A percentile compares a stretch with the other conserved stretches of the same genome.
Evolutionary conservation across 345 rosid genomes (phyloP).

Genomic region (Linum trigynum): DNA sequence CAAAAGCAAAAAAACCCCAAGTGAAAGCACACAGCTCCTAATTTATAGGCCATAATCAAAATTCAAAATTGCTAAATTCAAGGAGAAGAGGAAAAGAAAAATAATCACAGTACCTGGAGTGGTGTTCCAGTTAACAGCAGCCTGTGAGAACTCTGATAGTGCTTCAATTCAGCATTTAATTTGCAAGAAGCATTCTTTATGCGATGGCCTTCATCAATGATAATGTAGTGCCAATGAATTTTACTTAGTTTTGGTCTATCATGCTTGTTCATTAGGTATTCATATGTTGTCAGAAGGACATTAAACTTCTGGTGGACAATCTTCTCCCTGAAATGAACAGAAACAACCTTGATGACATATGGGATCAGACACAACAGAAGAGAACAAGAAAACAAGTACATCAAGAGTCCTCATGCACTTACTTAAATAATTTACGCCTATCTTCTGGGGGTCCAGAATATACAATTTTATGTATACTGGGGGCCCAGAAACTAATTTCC

Average conservation of each 20-base stretch:
- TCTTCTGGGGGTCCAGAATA: constrained; percentile 90
- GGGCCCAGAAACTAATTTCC: constrained; percentile 84
- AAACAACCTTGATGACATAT: constrained; percentile 14
- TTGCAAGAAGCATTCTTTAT: constrained; percentile 97
- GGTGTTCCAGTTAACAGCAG: constrained; percentile 90
- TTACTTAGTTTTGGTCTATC: constrained; percentile 89
- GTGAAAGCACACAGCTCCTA: neutral
- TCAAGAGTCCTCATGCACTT: constrained; percentile 19
- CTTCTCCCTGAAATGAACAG: constrained; percentile 57
- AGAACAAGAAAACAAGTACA: neutral
- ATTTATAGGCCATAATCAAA: too few relatives aligned
- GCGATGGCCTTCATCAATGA: constrained; percentile 96
- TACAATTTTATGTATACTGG: constrained; percentile 56
- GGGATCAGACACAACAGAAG: constrained; percentile 5
- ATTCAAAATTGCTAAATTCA: neutral
- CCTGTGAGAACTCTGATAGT: constrained; percentile 75
- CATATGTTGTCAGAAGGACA: constrained; percentile 83
- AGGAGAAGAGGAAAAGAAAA: neutral
- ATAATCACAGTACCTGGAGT: constrained; percentile 42
- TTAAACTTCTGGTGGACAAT: constrained; percentile 86
- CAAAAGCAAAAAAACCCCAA: neutral
- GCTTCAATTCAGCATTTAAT: constrained; percentile 87
- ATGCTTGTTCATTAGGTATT: constrained; percentile 93
- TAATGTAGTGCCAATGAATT: constrained; percentile 81
- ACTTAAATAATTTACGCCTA: constrained; percentile 82